Conservation (phyloP, 2,329 filamentous ascomycete genomes). For the Verticillium longisporum region DNA sequence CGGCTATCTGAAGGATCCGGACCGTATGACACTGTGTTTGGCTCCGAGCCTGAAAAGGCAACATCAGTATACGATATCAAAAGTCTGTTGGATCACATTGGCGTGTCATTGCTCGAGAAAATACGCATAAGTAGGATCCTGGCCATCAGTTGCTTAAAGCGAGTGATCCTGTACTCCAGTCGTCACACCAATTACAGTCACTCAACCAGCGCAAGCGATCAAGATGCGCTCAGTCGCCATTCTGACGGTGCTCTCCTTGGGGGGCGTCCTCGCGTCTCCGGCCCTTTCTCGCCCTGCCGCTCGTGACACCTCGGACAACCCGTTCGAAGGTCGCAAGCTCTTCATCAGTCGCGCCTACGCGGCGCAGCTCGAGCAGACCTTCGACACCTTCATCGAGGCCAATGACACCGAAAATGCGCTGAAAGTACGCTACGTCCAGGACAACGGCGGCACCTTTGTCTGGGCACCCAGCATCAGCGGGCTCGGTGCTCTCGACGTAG, state of each 20-base stretch:
- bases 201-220: not conserved
- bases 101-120: no score
- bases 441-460: constrained; percentile 27
- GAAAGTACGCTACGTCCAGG: constrained; percentile 25
- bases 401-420: constrained; percentile 26
- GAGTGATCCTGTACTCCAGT: not conserved
- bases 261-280: not conserved
- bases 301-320: constrained; percentile 16
- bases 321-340: constrained; percentile 38
- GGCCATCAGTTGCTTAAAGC: not conserved
- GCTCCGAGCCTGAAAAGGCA: not conserved
- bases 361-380: constrained; percentile 26
- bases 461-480: constrained; percentile 28
- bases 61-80: not conserved
- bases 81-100: not conserved
- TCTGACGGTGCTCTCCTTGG: not conserved
- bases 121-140: not conserved
- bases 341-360: constrained; percentile 34
- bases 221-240: constrained; percentile 1
- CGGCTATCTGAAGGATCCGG: not conserved
- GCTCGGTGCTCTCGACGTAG: constrained; percentile 25
- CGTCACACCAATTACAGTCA: not conserved
- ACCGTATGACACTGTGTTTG: not conserved
- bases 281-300: not conserved
- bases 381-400: constrained; percentile 23